Percentiles rank a stretch among this genome's conserved stretches.
Evolutionary conservation across 1,139 yeast genomes (phyloP).

Genomic region (Magnusiomyces sp.): DNA sequence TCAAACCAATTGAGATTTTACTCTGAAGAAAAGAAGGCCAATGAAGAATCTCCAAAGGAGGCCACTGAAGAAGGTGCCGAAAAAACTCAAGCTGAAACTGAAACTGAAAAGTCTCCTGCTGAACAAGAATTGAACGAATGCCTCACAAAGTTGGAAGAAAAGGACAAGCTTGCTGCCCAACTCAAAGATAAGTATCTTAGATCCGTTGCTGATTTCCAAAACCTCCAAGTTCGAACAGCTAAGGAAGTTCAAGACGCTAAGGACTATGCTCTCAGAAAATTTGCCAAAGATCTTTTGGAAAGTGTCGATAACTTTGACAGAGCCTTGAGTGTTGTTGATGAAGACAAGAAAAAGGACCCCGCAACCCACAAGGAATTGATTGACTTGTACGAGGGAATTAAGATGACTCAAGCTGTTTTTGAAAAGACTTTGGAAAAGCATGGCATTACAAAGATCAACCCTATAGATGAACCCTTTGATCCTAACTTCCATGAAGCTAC

Average conservation of each 20-base stretch:
- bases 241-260: constrained; percentile 79
- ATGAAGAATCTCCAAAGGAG: constrained; percentile 3
- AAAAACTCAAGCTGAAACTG: too few species aligned
- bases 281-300: constrained; percentile 84
- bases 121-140: constrained; percentile 28
- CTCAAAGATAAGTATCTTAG: constrained; percentile 77
- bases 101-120: constrained; percentile 6
- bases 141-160: constrained; percentile 48
- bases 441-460: constrained; percentile 75
- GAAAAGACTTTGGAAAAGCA: constrained; percentile 76
- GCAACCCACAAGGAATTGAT: constrained; percentile 47
- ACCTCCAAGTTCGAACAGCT: constrained; percentile 83
- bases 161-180: constrained; percentile 75
- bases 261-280: constrained; percentile 87
- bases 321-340: constrained; percentile 67
- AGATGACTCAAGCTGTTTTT: constrained; percentile 81
- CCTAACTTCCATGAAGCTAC: constrained; percentile 93
- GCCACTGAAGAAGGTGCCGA: constrained; percentile 2
- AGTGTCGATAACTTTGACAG: constrained; percentile 87
- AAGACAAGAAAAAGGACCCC: constrained; percentile 39
- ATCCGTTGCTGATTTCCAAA: constrained; percentile 87
- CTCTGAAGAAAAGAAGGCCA: constrained; percentile 6
- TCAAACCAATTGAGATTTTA: too few species aligned
- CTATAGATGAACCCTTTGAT: constrained; percentile 77
- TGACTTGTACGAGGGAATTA: constrained; percentile 79